Evolutionary conservation across 2,329 filamentous ascomycete species (phyloP), one percentile per base, ranked within the genome.

Genomic region (Aspergillus sp.): DNA sequence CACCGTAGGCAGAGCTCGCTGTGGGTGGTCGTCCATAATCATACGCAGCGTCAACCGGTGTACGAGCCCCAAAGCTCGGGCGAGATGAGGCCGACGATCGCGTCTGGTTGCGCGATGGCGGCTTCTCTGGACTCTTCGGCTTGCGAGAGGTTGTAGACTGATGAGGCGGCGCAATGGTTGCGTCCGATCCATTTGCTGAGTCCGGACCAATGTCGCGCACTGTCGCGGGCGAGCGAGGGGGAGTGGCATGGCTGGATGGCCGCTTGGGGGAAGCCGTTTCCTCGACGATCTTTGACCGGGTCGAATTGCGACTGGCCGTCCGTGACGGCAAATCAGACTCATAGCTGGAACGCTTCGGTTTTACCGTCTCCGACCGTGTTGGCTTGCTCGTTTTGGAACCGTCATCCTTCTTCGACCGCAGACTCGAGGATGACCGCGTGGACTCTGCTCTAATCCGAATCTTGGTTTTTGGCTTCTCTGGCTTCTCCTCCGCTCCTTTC

Each of bases 151-250:
- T 66, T 1, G 67, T 68, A 13, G 71, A 73, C 27, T 75, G 72
- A 58, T 80, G 77, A 56, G 78, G 76, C 7, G 79, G 77, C 5
- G 78, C 77, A 64, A 81, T 77, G 15, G 80, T 81, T 38, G 77
- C 78, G 62, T 81, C 78, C 6, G 80, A 82, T 59, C 77, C 77
- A 27, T 74, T 74, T 3, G 69, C 66, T 5, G 77, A 78, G 58
- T 73, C 74, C 2, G 69, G 66, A 17, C 70, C 72, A 10, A 66
- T 62, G 62, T 74, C 73, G 47, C 74, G 74, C 17, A 74, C 67
- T 8, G 73, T 74, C 8, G 72, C 63, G 8, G 75, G 73, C 13
- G 78, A 80, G 15, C 69, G 70, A 15, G 70, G 71, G 19, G 72
- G 71, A 5, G 75, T 74, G 27, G 67, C 68, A 54, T 70, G 72